Conservation (phyloP, 169 alveolate genomes). For the Plasmodium chabaudi region DNA sequence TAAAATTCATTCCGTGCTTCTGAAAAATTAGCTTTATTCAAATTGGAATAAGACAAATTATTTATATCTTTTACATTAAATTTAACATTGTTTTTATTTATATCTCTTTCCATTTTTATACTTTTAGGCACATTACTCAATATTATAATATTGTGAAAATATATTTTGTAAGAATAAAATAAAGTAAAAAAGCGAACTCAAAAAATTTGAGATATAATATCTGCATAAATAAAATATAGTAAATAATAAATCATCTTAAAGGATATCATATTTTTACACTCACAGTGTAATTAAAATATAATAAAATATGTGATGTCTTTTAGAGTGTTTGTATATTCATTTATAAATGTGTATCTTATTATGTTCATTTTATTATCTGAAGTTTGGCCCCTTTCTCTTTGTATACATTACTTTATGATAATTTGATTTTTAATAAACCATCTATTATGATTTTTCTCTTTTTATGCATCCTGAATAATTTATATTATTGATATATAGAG, state of each 20-base stretch:
- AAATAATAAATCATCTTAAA: constrained; percentile 1
- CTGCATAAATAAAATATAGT: neutral
- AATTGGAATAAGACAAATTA: constrained; percentile 17
- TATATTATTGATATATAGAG: constrained; percentile 19
- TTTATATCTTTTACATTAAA: neutral
- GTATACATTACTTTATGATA: neutral
- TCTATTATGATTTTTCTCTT: neutral
- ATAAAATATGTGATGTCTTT: neutral
- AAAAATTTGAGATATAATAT: too few species aligned
- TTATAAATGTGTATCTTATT: neutral
- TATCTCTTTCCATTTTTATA: constrained; percentile 37
- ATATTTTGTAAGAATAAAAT: constrained; percentile 9
- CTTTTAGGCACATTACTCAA: constrained; percentile 1
- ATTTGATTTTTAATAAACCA: constrained; percentile 1
- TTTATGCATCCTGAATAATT: constrained; percentile 1
- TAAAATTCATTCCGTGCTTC: constrained; percentile 25
- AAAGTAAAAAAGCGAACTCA: constrained; percentile 4
- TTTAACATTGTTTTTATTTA: constrained; percentile 15
- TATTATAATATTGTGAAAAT: neutral
- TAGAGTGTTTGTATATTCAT: neutral
- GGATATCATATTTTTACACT: neutral
- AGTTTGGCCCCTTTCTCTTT: neutral
- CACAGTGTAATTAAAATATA: constrained; percentile 3
- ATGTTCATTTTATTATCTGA: too few species aligned
- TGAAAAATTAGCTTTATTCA: constrained; percentile 6